These are phyloP conservation scores for Candida hungchunana DNA, from an alignment of 805 yeast species.

Conservation along the genomic window DNA sequence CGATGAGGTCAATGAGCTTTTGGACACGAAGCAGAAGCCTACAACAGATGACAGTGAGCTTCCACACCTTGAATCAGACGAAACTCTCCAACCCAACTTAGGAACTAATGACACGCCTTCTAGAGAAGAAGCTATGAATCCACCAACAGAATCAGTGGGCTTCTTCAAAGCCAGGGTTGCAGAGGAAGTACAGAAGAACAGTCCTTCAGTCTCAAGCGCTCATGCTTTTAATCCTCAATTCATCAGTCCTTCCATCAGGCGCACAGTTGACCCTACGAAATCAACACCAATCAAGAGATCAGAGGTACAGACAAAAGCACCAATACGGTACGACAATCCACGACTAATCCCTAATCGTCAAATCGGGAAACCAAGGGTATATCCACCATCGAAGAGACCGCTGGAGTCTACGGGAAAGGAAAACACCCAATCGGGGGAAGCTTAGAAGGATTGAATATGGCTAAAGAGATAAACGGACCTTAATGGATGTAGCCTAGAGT, in stretches of 20 bases:
- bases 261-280: slow-evolving; percentile 62
- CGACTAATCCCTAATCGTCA: slow-evolving; percentile 24
- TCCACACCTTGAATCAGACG: slow-evolving; percentile 5
- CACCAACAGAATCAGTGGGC: slow-evolving; percentile 25
- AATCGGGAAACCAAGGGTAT: slow-evolving; percentile 27
- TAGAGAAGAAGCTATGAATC: slow-evolving; percentile 8
- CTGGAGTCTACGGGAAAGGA: slow-evolving; percentile 4
- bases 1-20: slow-evolving; percentile 24
- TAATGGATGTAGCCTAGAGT: slow-evolving; percentile 1
- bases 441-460: not conserved
- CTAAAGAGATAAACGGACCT: too few relatives aligned
- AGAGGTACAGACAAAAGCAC: slow-evolving; percentile 11
- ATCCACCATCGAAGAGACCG: slow-evolving; percentile 22
- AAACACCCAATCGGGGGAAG: not conserved
- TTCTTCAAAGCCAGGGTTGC: slow-evolving; percentile 69
- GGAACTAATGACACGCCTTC: slow-evolving; percentile 14
- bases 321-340: slow-evolving; percentile 27
- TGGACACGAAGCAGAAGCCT: slow-evolving; percentile 19
- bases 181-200: slow-evolving; percentile 44
- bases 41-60: slow-evolving; percentile 13
- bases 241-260: slow-evolving; percentile 50
- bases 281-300: slow-evolving; percentile 58
- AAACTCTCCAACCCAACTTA: not conserved
- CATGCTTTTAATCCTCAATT: slow-evolving; percentile 52
- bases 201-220: slow-evolving; percentile 31